Percentiles rank a stretch among this genome's conserved stretches.
phyloP scores from a whole-genome alignment of 108 stramenopile genomes.

The Thalassiosira profunda region DNA sequence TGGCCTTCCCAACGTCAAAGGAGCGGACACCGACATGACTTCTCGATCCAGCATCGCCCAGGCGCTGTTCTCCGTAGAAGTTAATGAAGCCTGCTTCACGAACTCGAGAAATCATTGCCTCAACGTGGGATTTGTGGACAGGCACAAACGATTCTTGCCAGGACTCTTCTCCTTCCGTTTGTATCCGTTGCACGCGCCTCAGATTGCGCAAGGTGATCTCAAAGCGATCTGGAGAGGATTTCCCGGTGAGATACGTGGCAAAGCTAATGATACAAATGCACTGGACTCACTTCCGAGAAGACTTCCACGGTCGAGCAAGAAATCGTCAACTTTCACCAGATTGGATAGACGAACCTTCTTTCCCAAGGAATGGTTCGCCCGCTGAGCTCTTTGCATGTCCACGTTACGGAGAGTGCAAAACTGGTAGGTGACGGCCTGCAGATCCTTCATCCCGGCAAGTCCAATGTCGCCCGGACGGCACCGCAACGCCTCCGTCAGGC shows the following conservation, averaged over 20 bases:
- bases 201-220: slow-evolving; percentile 64
- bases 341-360: slow-evolving; percentile 33
- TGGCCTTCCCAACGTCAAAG: slow-evolving; percentile 83
- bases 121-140: slow-evolving; percentile 53
- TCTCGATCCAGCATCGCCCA: slow-evolving; percentile 68
- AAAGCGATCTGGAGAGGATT: slow-evolving; percentile 50
- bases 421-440: slow-evolving; percentile 88
- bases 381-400: slow-evolving; percentile 17
- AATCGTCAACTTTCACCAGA: slow-evolving; percentile 19
- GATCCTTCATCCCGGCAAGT: slow-evolving; percentile 86
- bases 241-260: not conserved
- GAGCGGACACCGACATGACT: slow-evolving; percentile 69
- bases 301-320: slow-evolving; percentile 55
- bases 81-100: slow-evolving; percentile 78
- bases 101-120: slow-evolving; percentile 58
- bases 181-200: slow-evolving; percentile 44
- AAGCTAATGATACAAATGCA: too few relatives aligned
- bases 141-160: slow-evolving; percentile 48
- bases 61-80: slow-evolving; percentile 90
- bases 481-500: slow-evolving; percentile 44
- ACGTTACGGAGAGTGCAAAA: slow-evolving; percentile 77
- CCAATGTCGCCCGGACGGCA: slow-evolving; percentile 80
- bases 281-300: slow-evolving; percentile 59
- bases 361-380: slow-evolving; percentile 26
- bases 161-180: not conserved